Percentiles rank a stretch among this genome's conserved stretches.
phyloP scores from a whole-genome alignment of 208 protist species.

The Trypanosoma brucei region DNA sequence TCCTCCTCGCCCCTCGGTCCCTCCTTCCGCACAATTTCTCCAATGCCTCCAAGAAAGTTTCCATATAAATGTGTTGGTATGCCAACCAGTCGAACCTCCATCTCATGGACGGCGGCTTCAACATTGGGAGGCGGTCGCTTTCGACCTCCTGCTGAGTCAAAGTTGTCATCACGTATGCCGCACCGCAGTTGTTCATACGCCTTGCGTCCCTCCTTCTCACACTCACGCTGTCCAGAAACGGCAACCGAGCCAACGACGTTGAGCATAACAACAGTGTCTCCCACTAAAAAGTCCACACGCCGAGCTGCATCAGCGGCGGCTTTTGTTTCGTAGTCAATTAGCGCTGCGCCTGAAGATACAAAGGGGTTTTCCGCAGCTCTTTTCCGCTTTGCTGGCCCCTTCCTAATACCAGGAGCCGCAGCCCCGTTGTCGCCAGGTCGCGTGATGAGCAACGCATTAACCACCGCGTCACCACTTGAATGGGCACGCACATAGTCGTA shows the following conservation, averaged over 20 bases:
- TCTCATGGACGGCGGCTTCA: background rate
- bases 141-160: background rate
- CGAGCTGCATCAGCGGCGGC: slow-evolving; percentile 21
- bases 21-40: background rate
- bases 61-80: slow-evolving; percentile 15
- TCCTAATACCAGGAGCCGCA: too few relatives aligned
- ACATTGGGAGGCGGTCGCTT: slow-evolving; percentile 4
- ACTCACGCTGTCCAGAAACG: background rate
- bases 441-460: slow-evolving; percentile 25
- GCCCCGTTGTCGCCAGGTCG: background rate
- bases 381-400: background rate
- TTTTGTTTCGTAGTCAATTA: slow-evolving; percentile 34
- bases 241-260: slow-evolving; percentile 11
- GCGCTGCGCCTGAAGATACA: slow-evolving; percentile 21
- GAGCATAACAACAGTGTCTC: slow-evolving; percentile 14
- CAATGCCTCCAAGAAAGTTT: background rate
- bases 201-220: slow-evolving; percentile 13
- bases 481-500: slow-evolving; percentile 41
- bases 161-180: background rate
- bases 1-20: background rate
- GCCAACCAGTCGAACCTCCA: slow-evolving; percentile 17
- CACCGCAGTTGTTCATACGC: slow-evolving; percentile 17
- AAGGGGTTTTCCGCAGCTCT: background rate
- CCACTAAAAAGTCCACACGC: slow-evolving; percentile 14
- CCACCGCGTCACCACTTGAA: slow-evolving; percentile 10